Evolutionary conservation across 768 basidiomycete species (phyloP), one percentile per base, ranked within the genome.

Genomic region (Naganishia randhawae): DNA sequence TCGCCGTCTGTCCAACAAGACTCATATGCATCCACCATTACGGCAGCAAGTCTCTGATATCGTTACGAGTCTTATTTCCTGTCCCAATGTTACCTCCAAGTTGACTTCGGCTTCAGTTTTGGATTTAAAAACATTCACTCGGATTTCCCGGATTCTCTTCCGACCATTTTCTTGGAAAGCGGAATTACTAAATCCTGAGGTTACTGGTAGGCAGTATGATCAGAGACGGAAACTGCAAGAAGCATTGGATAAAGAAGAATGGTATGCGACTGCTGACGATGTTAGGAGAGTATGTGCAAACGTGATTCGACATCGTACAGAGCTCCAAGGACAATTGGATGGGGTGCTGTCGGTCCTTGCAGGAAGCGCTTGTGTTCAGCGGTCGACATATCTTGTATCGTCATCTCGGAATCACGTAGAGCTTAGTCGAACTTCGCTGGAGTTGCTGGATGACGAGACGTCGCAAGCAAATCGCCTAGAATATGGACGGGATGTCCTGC

Each of bases 1-100:
- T 14, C 69, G 63, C 13, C 48, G 63, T 33, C 61, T 70, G 5
- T 41, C 69, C 10, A 57, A 66, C 50, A 70, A 70, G 54, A 70
- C 69, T 1, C 69, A 70, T 39, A 70, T 70, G 69, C 69, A 70
- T 31, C 69, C 69, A 1, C 53, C 69, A 3, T 50, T 70, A n/a
- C 69, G 69, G n/a, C 48, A 39, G 10, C 65, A 66, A 37, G 66
- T 70, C 55, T 70, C 69, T 31, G 65, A 70, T 29, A 31, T 70
- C 33, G 66, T 51, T 17, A 57, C 51, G n/a, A n/a, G 45, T 39
- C 54, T 67, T 9, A 14, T 63, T 22, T 55, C 66, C 25, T 48
- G 61, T 50, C 50, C 69, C 19, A 27, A 22, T 10, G 37, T 70
- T n/a, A n/a, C 50, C 14, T 17, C 29, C 54, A 52, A 31, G 19